Evolutionary conservation across 805 yeast genomes (phyloP).

Genomic region (Metschnikowia amazonensis): DNA sequence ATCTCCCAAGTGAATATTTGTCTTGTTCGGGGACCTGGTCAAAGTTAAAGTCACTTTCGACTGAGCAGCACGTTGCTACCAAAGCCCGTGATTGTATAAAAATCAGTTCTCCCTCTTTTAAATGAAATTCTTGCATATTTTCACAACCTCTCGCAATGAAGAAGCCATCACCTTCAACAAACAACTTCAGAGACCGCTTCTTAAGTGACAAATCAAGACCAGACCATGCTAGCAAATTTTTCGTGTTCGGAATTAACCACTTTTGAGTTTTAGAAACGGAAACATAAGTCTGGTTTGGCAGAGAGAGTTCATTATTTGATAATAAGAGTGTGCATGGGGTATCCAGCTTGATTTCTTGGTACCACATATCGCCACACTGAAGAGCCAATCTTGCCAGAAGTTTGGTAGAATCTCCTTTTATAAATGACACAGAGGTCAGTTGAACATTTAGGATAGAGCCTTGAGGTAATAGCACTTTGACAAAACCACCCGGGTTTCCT

Average conservation of each 20-base stretch:
- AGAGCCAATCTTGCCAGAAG: conserved; percentile 5
- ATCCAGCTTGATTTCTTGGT: conserved; percentile 11
- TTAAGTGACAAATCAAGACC: conserved; percentile 10
- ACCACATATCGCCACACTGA: conserved; percentile 9
- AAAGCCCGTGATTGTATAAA: background rate
- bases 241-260: conserved; percentile 8
- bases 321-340: conserved; percentile 8
- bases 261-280: conserved; percentile 4
- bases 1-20: background rate
- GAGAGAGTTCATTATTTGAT: conserved; percentile 7
- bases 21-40: background rate
- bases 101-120: conserved; percentile 4
- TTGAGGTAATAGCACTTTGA: conserved; percentile 11
- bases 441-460: conserved; percentile 9
- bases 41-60: background rate
- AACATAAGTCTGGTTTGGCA: conserved; percentile 5
- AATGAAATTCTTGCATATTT: conserved; percentile 1
- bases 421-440: conserved; percentile 5
- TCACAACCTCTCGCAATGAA: conserved; percentile 10
- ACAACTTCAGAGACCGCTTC: background rate
- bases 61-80: conserved; percentile 1
- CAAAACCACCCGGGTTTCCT: conserved; percentile 7
- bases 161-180: conserved; percentile 7
- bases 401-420: conserved; percentile 7
- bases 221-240: conserved; percentile 13